Percentiles rank a stretch among this genome's conserved stretches.
phyloP scores from a whole-genome alignment of 768 basidiomycete genomes.

The Amanita molliuscula region DNA sequence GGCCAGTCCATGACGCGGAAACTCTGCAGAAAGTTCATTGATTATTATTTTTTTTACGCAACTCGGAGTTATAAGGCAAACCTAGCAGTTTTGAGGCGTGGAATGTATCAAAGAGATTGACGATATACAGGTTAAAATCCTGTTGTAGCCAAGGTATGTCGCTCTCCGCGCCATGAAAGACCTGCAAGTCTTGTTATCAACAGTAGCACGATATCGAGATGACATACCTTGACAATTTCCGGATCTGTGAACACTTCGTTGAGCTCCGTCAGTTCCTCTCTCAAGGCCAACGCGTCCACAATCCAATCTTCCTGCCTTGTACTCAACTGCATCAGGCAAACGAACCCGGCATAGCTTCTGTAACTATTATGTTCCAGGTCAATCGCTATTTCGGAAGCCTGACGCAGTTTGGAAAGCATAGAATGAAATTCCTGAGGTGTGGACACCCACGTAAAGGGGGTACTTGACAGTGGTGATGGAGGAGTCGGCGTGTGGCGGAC shows the following conservation, averaged over 20 bases:
- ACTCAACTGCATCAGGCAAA: slow-evolving; percentile 90
- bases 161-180: slow-evolving; percentile 90
- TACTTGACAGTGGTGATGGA: slow-evolving; percentile 45
- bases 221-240: slow-evolving; percentile 66
- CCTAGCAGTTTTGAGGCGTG: slow-evolving; percentile 86
- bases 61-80: slow-evolving; percentile 13
- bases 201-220: neutral
- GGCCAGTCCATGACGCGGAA: slow-evolving; percentile 77
- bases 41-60: no score
- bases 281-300: slow-evolving; percentile 68
- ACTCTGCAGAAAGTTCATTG: slow-evolving; percentile 33
- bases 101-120: slow-evolving; percentile 95
- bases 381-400: slow-evolving; percentile 73
- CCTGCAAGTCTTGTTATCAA: slow-evolving; percentile 28
- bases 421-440: slow-evolving; percentile 40
- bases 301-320: slow-evolving; percentile 80
- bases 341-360: slow-evolving; percentile 75
- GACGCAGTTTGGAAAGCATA: slow-evolving; percentile 62
- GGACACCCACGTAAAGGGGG: slow-evolving; percentile 65
- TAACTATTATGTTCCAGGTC: slow-evolving; percentile 94
- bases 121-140: slow-evolving; percentile 88
- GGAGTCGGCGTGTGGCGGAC: slow-evolving; percentile 50
- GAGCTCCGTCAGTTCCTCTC: slow-evolving; percentile 62
- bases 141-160: slow-evolving; percentile 97
- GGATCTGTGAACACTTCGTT: slow-evolving; percentile 86